Conservation (phyloP, 768 basidiomycete genomes). For the Boletus edulis region DNA sequence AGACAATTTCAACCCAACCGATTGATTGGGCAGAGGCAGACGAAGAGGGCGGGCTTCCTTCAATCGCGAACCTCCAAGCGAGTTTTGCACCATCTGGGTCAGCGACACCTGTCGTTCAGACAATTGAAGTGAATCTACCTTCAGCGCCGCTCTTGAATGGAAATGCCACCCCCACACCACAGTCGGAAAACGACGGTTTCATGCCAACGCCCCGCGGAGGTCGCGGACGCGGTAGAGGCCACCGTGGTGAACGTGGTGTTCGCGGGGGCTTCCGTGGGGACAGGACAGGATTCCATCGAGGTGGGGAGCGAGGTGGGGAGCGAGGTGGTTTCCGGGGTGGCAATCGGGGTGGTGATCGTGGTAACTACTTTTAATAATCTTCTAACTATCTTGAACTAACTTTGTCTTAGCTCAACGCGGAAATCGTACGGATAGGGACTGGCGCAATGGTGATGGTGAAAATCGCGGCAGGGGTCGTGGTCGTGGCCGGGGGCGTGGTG, state of each 20-base stretch:
- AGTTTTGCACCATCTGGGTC: constrained; percentile 74
- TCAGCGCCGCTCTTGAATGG: constrained; percentile 19
- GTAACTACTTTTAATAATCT: constrained; percentile 8
- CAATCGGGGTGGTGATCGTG: constrained; percentile 25
- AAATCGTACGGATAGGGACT: constrained; percentile 39
- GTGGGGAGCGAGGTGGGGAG: constrained; percentile 35
- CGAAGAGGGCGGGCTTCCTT: constrained; percentile 75
- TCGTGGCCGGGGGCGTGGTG: constrained; percentile 43
- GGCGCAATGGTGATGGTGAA: constrained; percentile 44
- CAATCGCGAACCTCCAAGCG: constrained; percentile 72
- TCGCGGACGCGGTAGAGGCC: constrained; percentile 45
- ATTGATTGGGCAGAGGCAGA: constrained; percentile 81
- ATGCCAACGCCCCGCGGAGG: constrained; percentile 43
- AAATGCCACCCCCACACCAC: constrained; percentile 21
- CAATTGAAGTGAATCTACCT: constrained; percentile 35
- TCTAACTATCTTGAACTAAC: not conserved
- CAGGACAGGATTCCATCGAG: constrained; percentile 33
- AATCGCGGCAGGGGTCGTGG: constrained; percentile 41
- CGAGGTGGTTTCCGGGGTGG: constrained; percentile 36
- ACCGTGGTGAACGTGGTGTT: constrained; percentile 41
- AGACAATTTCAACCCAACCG: constrained; percentile 31
- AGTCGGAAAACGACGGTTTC: constrained; percentile 63
- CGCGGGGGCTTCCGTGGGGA: constrained; percentile 44
- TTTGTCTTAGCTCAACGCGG: constrained; percentile 13
- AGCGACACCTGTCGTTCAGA: constrained; percentile 50